Conservation (phyloP, 306 rosid genomes). For the Cucurbita pepo region DNA sequence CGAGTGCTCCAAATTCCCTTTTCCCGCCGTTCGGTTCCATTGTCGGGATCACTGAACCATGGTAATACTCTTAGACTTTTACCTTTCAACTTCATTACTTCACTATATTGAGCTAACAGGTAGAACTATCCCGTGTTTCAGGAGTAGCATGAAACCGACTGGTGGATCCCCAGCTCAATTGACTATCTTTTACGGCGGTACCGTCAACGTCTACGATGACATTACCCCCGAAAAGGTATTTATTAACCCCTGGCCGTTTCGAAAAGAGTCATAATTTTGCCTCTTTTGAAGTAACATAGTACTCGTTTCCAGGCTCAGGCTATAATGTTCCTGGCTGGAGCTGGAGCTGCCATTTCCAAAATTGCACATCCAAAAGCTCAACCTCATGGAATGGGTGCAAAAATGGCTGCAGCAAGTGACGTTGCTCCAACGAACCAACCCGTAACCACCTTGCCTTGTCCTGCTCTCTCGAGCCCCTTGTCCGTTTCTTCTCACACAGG, state of each 20-base stretch:
- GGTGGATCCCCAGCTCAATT: conserved; percentile 48
- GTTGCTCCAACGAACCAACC: conserved; percentile 30
- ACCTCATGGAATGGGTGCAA: conserved; percentile 28
- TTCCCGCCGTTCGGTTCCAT: conserved; percentile 28
- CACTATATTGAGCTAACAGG: not conserved
- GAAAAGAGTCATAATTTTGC: not conserved
- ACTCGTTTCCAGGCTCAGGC: conserved; percentile 64
- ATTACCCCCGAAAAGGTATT: conserved; percentile 70
- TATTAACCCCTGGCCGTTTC: not conserved
- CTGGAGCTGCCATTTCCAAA: conserved; percentile 23
- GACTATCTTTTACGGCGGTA: conserved; percentile 78
- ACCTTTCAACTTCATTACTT: not conserved
- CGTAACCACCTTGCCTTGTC: conserved; percentile 16
- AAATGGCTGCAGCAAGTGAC: conserved; percentile 29
- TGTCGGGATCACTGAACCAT: conserved; percentile 36
- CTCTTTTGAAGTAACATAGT: not conserved
- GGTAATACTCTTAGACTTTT: conserved; percentile 20
- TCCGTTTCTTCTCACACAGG: conserved; percentile 67
- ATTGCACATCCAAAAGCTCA: conserved; percentile 28
- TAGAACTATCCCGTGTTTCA: conserved; percentile 1
- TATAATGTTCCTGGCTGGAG: conserved; percentile 68
- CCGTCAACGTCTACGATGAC: conserved; percentile 58
- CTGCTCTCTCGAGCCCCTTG: conserved; percentile 54
- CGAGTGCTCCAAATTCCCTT: conserved; percentile 22
- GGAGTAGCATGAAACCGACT: conserved; percentile 34